Evolutionary conservation across 1,284 basidiomycete species (phyloP).

Genomic region (Leucoagaricus sp.): DNA sequence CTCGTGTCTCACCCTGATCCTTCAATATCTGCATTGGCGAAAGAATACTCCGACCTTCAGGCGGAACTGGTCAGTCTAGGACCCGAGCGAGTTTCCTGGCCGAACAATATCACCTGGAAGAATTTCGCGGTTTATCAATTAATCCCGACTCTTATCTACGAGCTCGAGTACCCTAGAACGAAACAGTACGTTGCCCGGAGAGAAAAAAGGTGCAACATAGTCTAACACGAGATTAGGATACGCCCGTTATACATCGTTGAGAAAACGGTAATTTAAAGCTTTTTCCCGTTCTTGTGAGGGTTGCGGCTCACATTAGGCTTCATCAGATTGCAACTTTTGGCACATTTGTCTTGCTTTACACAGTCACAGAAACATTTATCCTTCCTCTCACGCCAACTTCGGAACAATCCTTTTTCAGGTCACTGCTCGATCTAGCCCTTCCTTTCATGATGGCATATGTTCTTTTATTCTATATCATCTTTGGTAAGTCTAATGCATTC

Average conservation of each 20-base stretch:
- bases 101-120: slow-evolving; percentile 80
- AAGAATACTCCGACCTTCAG: slow-evolving; percentile 77
- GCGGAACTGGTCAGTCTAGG: slow-evolving; percentile 79
- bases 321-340: slow-evolving; percentile 84
- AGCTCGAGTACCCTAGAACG: slow-evolving; percentile 94
- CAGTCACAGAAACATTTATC: slow-evolving; percentile 93
- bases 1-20: slow-evolving; percentile 77
- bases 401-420: slow-evolving; percentile 74
- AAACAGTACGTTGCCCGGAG: slow-evolving; percentile 53
- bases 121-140: slow-evolving; percentile 91
- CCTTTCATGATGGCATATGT: slow-evolving; percentile 92
- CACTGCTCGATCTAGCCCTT: slow-evolving; percentile 84
- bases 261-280: slow-evolving; percentile 62
- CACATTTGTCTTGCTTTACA: slow-evolving; percentile 91
- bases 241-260: slow-evolving; percentile 92
- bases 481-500: slow-evolving; percentile 46
- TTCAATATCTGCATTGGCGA: slow-evolving; percentile 70
- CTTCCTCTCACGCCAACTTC: slow-evolving; percentile 75
- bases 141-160: slow-evolving; percentile 93
- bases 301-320: background rate
- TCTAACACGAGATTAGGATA: slow-evolving; percentile 52
- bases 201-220: no score
- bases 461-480: slow-evolving; percentile 83
- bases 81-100: slow-evolving; percentile 72
- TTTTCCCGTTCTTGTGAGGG: background rate